Conservation (phyloP, 306 rosid species). For the Quillaja saponaria region DNA sequence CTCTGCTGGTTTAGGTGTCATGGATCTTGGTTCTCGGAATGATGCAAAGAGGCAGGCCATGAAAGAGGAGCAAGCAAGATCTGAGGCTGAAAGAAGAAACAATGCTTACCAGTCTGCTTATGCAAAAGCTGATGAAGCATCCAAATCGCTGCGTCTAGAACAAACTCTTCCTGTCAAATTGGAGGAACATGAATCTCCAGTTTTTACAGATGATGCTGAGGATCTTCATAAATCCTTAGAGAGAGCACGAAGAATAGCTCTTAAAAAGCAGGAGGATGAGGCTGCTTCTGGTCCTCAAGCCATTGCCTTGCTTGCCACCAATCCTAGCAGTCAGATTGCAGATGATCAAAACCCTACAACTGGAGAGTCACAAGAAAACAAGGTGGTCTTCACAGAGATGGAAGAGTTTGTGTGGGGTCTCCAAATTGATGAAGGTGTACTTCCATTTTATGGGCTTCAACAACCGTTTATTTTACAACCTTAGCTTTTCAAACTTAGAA, state of each 20-base stretch:
- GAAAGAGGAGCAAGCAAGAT: conserved; percentile 68
- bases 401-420: conserved; percentile 97
- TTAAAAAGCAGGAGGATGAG: conserved; percentile 68
- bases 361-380: conserved; percentile 73
- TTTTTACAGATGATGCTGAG: conserved; percentile 77
- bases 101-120: conserved; percentile 83
- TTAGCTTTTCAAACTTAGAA: conserved; percentile 9
- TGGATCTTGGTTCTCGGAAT: conserved; percentile 89
- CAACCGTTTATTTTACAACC: conserved; percentile 10
- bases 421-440: conserved; percentile 86
- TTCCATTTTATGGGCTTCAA: conserved; percentile 13
- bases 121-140: conserved; percentile 89
- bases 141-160: conserved; percentile 65
- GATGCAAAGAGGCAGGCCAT: conserved; percentile 62
- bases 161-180: conserved; percentile 48
- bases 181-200: conserved; percentile 65
- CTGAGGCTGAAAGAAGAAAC: conserved; percentile 77
- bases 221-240: conserved; percentile 79
- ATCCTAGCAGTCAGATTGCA: conserved; percentile 44
- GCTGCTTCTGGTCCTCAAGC: conserved; percentile 68
- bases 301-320: conserved; percentile 69
- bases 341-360: conserved; percentile 50
- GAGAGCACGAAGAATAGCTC: conserved; percentile 76
- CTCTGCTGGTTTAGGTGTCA: conserved; percentile 84
- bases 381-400: conserved; percentile 93